Evolutionary conservation across 176 grass and related monocot genomes (phyloP).

Genomic region (Alloteropsis semialata): DNA sequence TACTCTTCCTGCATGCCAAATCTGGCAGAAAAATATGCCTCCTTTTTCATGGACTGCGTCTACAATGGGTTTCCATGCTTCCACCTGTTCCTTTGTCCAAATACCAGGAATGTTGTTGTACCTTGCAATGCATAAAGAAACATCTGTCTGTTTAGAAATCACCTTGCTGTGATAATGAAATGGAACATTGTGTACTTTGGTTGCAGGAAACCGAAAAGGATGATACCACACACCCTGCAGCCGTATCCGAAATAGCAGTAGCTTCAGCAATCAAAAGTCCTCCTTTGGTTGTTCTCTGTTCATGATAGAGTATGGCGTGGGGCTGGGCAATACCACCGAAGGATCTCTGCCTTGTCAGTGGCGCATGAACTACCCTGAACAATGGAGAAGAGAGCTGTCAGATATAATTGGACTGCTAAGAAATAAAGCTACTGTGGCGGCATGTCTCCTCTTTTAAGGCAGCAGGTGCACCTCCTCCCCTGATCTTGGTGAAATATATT

Average conservation of each 20-base stretch:
- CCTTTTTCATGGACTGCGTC: conserved; percentile 56
- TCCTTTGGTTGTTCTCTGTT: conserved; percentile 48
- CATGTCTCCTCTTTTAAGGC: not conserved
- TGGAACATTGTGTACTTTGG: not conserved
- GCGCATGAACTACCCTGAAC: conserved; percentile 47
- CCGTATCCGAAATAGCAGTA: conserved; percentile 62
- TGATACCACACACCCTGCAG: conserved; percentile 42
- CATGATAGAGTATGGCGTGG: conserved; percentile 54
- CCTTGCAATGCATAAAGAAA: conserved; percentile 22
- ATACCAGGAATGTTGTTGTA: conserved; percentile 56
- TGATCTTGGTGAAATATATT: not conserved
- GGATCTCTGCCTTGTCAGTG: conserved; percentile 52
- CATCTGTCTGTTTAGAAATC: not conserved
- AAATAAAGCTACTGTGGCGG: not conserved
- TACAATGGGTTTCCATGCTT: conserved; percentile 70
- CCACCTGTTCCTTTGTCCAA: conserved; percentile 64
- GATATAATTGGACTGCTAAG: conserved; percentile 1
- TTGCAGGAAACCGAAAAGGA: not conserved
- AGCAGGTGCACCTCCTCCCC: not conserved
- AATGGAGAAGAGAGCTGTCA: not conserved
- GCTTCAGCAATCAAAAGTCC: conserved; percentile 61
- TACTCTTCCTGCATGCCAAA: conserved; percentile 62
- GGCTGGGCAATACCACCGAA: conserved; percentile 40
- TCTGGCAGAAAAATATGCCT: conserved; percentile 64
- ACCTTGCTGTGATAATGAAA: not conserved